phyloP scores from a whole-genome alignment of 495 filamentous ascomycete species.

The Neurospora cerealis region DNA sequence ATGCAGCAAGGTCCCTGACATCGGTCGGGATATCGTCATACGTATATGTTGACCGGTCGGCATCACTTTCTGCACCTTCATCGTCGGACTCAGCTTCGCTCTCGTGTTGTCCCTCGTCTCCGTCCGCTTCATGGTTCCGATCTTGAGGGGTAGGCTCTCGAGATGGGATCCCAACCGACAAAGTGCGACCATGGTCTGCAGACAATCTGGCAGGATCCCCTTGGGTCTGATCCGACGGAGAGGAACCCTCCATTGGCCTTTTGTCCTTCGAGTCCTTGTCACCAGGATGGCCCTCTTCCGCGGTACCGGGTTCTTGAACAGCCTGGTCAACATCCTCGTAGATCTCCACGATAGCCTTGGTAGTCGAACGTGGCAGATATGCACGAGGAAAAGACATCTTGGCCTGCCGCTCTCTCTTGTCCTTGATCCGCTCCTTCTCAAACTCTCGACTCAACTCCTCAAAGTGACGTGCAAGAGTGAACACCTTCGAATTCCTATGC shows the following conservation, averaged over 20 bases:
- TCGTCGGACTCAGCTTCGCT: slow-evolving; percentile 54
- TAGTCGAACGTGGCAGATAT: slow-evolving; percentile 75
- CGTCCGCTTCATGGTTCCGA: slow-evolving; percentile 37
- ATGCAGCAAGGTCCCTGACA: slow-evolving; percentile 48
- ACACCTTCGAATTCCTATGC: slow-evolving; percentile 64
- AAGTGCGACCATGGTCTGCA: background rate
- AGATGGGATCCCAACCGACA: slow-evolving; percentile 14
- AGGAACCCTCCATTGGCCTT: slow-evolving; percentile 6
- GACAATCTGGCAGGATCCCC: background rate
- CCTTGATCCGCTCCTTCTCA: slow-evolving; percentile 83
- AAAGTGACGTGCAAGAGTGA: slow-evolving; percentile 84
- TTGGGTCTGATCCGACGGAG: slow-evolving; percentile 17
- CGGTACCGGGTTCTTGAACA: slow-evolving; percentile 71
- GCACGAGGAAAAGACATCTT: slow-evolving; percentile 71
- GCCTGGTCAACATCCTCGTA: slow-evolving; percentile 89
- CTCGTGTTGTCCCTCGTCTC: slow-evolving; percentile 36
- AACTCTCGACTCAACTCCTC: slow-evolving; percentile 95
- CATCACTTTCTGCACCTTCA: slow-evolving; percentile 63
- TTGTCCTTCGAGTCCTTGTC: slow-evolving; percentile 15
- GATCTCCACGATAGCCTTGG: slow-evolving; percentile 90
- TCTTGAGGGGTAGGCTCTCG: slow-evolving; percentile 26
- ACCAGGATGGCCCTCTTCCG: slow-evolving; percentile 47
- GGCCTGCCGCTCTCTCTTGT: slow-evolving; percentile 72
- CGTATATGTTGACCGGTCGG: slow-evolving; percentile 42
- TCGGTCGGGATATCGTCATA: slow-evolving; percentile 51